These are phyloP conservation scores for Neonothopanus nambi DNA, from an alignment of 1,284 basidiomycete species.

Conservation along the genomic window DNA sequence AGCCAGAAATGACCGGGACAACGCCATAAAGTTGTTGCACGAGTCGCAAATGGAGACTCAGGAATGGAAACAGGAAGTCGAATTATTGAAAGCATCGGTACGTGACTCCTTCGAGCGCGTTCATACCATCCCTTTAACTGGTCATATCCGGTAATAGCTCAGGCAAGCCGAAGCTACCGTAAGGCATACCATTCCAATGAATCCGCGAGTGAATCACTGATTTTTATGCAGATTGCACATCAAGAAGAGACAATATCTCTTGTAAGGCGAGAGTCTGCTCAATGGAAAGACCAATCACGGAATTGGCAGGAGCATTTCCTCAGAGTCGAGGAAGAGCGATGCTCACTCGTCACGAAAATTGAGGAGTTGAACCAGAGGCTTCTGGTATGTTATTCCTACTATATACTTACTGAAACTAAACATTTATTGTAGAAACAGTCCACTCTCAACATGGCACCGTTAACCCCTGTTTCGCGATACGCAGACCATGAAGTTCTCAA, in stretches of 20 bases:
- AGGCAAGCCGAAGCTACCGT: constrained; percentile 61
- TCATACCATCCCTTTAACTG: too few relatives aligned
- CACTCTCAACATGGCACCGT: constrained; percentile 18
- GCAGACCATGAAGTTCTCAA: constrained; percentile 17
- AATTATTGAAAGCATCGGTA: constrained; percentile 53
- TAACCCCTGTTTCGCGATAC: constrained; percentile 28
- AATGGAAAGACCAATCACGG: constrained; percentile 71
- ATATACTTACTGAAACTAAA: neutral
- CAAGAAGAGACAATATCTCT: constrained; percentile 37
- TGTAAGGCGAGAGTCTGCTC: constrained; percentile 58
- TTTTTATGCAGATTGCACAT: neutral
- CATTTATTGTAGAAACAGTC: neutral
- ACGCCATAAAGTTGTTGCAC: constrained; percentile 48
- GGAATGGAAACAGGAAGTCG: constrained; percentile 49
- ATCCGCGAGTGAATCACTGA: neutral
- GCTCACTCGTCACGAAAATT: constrained; percentile 49
- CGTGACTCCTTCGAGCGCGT: constrained; percentile 25
- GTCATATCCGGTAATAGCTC: constrained; percentile 35
- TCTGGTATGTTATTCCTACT: constrained; percentile 19
- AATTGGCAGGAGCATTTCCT: constrained; percentile 76
- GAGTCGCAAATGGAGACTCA: constrained; percentile 46
- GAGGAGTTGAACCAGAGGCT: constrained; percentile 44
- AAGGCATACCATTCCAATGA: constrained; percentile 15
- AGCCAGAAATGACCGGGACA: constrained; percentile 54
- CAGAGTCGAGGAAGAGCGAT: constrained; percentile 64